Base-by-base conservation (phyloP, 2,329 filamentous ascomycete species). In the Penicillium sp. region DNA sequence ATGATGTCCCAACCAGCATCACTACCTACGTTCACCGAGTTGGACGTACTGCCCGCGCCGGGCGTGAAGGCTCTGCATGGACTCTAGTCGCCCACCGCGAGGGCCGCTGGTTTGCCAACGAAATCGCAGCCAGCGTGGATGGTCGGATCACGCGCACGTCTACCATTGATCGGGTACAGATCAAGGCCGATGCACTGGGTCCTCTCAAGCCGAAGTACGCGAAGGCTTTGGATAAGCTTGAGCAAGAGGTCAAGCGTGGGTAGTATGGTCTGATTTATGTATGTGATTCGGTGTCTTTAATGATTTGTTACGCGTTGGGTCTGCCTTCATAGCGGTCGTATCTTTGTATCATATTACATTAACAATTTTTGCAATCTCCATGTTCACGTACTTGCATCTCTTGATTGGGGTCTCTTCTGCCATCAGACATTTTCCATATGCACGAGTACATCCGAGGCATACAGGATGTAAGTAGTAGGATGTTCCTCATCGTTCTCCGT, bases 1-100 rank as follows among this genome's bases (percentile, higher is more conserved):
- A 97, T 77, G 93, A 97, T 70, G 81, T 97, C 47, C 93, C 93
- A 0, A 82, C 85, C 4, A 92, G 87, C 66, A 78, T 91, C 32
- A 88, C 88, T 6, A 88, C 86, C 23, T 97, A 97, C 65, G 86
- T 97, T 4, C 94, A 97, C 71, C 87, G 94, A 38, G 91, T 97
- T 1, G 93, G 94, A 35, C 85, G 94, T 53, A 97, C 93, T 0
- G 93, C 93, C 0, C 82, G 92, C 69, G 94, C 90, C 0, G 91
- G 89, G 1, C 84, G 85, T 51, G 62, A 76, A 1, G 93, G 93
- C 1, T 81, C 85, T 44, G 91, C 93, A 0, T 96, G 91, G 90
- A 96, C 91, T 0, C 76, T 99, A 11, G 86, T 96, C 45, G 87
- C 86, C 4, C 87, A 91, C 63, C 82, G 83, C 2, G 92, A 99